Percentiles rank a stretch among this genome's conserved stretches.
Evolutionary conservation across 2,329 filamentous ascomycete species (phyloP).

Genomic region (Stemphylium lycopersici): DNA sequence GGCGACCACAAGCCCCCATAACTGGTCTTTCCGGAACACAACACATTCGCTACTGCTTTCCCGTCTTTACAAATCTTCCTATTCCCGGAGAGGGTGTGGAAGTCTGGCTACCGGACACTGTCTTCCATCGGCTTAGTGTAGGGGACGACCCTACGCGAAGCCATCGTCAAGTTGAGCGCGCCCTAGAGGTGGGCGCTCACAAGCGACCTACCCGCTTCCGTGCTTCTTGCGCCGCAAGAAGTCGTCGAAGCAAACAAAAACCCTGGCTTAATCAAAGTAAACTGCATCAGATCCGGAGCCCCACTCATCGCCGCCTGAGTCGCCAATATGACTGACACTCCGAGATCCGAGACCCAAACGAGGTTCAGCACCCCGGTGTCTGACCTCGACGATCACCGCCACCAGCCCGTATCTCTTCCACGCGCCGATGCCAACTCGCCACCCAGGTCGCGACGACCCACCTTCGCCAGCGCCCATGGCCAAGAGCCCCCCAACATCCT

Average conservation of each 20-base stretch:
- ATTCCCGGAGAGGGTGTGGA: constrained; percentile 30
- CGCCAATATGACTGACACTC: constrained; percentile 58
- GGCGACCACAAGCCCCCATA: constrained; percentile 93
- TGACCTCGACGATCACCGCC: constrained; percentile 86
- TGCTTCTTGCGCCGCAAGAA: constrained; percentile 42
- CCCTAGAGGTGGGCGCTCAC: constrained; percentile 60
- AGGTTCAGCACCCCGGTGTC: constrained; percentile 76
- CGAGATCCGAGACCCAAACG: constrained; percentile 71
- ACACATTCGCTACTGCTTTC: constrained; percentile 23
- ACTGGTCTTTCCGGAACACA: constrained; percentile 61
- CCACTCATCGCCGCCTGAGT: constrained; percentile 30
- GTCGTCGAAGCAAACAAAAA: constrained; percentile 12
- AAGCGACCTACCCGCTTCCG: constrained; percentile 56
- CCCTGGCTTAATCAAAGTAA: constrained; percentile 15
- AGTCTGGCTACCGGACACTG: constrained; percentile 33
- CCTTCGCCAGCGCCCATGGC: constrained; percentile 70
- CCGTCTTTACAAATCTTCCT: constrained; percentile 30
- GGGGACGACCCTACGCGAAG: constrained; percentile 55
- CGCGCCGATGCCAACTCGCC: constrained; percentile 62
- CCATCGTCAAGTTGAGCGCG: constrained; percentile 59
- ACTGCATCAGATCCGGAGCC: constrained; percentile 25
- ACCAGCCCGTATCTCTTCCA: constrained; percentile 67
- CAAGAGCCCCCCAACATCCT: constrained; percentile 53
- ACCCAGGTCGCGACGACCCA: constrained; percentile 66
- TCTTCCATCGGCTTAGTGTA: constrained; percentile 51